Base-by-base conservation (phyloP, 768 basidiomycete species). In the Tylopilus balloui region DNA sequence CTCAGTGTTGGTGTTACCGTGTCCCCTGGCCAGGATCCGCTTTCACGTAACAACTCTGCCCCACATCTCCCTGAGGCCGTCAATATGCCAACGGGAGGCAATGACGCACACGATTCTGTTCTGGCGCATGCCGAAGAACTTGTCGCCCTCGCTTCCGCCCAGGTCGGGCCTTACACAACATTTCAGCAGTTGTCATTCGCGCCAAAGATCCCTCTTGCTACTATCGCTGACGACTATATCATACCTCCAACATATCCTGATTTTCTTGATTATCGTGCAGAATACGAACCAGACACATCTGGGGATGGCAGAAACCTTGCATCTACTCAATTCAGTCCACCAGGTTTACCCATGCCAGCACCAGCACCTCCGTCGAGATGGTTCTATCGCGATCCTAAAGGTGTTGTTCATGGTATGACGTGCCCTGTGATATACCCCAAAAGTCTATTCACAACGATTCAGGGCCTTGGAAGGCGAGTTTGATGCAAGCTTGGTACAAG, bases 401-500 rank as follows among this genome's bases (percentile, higher is more conserved):
- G 79, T 42, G 73, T 84, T 41, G 71, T 90, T 24, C 89, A 89
- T 67, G 89, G 89, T 88, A 54, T 60, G 80, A 66, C 21, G 6
- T 20, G 15, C 41, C 34, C n/a, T 29, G 21, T 50, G 27, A 36
- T 19, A 25, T 36, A 37, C 42, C 25, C 24, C 10, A 15, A 32
- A 51, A 21, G 36, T 15, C 11, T 48, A 43, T 59, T 60, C 45
- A 57, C 38, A 31, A 19, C 20, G 39, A 39, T 53, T 32, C 14
- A 91, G 89, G 90, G 29, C 90, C 89, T 19, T 92, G 90, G 90
- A 88, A 87, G 61, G 75, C 86, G n/a, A 78, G 81, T 20, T 73
- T 91, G 39, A 92, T 92, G 89, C 88, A 92, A 61, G 78, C 83
- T 4, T 92, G 89, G 89, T 90, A 87, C 61, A 87, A 85, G 60